Conservation (phyloP, 139 green algal species). For the Yamagishiella unicocca region DNA sequence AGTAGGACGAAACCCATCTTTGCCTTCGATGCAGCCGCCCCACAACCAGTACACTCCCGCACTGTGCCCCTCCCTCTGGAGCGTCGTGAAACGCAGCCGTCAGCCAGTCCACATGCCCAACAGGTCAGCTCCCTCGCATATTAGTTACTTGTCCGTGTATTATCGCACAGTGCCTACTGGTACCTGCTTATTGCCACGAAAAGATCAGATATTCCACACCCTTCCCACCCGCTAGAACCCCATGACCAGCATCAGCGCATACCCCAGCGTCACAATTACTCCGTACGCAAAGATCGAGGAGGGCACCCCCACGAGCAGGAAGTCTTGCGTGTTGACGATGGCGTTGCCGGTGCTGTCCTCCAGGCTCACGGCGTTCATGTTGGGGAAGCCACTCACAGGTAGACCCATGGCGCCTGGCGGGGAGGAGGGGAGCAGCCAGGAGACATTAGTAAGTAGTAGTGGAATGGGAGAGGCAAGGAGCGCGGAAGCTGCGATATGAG, state of each 20-base stretch:
- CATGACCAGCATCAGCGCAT: slow-evolving; percentile 68
- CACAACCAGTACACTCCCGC: too few species aligned
- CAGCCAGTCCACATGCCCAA: too few species aligned
- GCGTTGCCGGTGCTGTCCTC: slow-evolving; percentile 70
- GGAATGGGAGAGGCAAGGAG: background rate
- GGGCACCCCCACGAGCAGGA: slow-evolving; percentile 74
- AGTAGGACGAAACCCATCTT: too few species aligned
- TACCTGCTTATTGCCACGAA: too few species aligned
- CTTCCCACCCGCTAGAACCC: slow-evolving; percentile 54
- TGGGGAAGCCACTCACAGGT: slow-evolving; percentile 82
- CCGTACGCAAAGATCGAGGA: slow-evolving; percentile 66
- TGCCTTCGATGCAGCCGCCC: too few species aligned
- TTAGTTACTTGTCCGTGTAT: too few species aligned
- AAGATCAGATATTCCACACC: too few species aligned
- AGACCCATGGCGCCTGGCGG: slow-evolving; percentile 78
- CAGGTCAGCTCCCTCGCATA: too few species aligned
- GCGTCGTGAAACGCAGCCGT: too few species aligned
- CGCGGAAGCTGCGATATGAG: too few species aligned
- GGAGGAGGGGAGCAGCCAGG: background rate
- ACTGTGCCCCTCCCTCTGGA: too few species aligned
- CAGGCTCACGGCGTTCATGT: slow-evolving; percentile 81
- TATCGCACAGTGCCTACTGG: too few species aligned
- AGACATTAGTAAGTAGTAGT: background rate
- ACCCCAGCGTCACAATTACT: slow-evolving; percentile 75
- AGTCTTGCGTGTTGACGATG: slow-evolving; percentile 74